phyloP scores from a whole-genome alignment of 23 red algal genomes.

The Cyanidium caldarium region DNA sequence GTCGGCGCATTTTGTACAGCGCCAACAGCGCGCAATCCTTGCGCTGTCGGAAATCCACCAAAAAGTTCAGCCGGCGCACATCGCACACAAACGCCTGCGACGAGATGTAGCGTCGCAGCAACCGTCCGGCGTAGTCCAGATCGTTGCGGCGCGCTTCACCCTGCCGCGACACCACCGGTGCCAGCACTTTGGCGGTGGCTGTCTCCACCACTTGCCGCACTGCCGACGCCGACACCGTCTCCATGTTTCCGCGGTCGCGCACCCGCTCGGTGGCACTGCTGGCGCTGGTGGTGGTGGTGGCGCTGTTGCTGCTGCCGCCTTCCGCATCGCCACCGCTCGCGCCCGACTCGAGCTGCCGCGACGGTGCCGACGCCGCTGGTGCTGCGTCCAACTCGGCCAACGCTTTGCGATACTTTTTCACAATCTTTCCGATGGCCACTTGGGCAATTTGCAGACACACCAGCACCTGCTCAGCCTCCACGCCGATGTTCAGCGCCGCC shows the following conservation, averaged over 20 bases:
- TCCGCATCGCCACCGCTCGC: background rate
- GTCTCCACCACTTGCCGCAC: background rate
- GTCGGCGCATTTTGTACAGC: background rate
- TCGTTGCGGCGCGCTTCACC: background rate
- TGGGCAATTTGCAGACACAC: slow-evolving; percentile 1
- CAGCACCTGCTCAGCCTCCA: slow-evolving; percentile 2
- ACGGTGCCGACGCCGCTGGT: background rate
- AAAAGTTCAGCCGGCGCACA: background rate
- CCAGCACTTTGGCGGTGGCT: background rate
- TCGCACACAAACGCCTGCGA: background rate
- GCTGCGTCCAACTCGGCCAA: background rate
- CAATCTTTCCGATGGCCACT: background rate
- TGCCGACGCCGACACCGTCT: background rate
- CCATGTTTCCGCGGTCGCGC: background rate
- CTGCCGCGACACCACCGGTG: background rate
- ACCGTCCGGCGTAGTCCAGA: background rate
- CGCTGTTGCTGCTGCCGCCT: background rate
- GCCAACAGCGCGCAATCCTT: slow-evolving; percentile 5
- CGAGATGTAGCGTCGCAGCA: background rate
- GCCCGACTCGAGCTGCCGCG: background rate
- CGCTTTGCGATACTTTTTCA: background rate
- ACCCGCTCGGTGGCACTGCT: background rate
- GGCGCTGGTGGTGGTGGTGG: background rate
- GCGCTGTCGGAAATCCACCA: background rate
- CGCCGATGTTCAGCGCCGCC: background rate